Conservation (phyloP, 176 grass and related monocot species). For the Carex scoparia region DNA sequence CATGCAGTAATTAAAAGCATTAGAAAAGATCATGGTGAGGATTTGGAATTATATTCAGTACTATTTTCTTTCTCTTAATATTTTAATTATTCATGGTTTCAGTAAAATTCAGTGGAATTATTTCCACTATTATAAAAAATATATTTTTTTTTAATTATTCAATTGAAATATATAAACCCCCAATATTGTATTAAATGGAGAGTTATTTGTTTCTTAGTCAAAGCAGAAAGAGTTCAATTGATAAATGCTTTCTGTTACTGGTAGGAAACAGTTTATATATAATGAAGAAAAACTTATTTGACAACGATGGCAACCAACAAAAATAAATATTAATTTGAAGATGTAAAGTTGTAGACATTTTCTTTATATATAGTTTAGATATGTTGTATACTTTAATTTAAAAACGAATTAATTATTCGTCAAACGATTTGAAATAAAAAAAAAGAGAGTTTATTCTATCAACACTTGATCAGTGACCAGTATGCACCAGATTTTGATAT, state of each 20-base stretch:
- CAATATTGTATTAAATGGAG: no score
- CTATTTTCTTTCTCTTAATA: not conserved
- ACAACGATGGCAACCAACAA: not conserved
- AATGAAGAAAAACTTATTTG: not conserved
- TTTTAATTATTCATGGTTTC: not conserved
- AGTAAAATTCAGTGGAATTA: no score
- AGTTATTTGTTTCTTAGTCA: not conserved
- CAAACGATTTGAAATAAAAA: not conserved
- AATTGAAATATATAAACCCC: not conserved
- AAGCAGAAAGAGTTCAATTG: not conserved
- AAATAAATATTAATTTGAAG: not conserved
- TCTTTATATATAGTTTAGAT: not conserved
- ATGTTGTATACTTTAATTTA: not conserved
- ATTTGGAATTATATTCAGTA: not conserved
- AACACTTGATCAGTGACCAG: not conserved
- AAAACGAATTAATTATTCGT: not conserved
- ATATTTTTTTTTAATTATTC: not conserved
- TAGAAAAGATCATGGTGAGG: slow-evolving; percentile 9
- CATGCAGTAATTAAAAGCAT: not conserved
- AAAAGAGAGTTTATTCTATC: not conserved
- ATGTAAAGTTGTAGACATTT: not conserved
- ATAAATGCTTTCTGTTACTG: no score
- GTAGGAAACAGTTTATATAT: not conserved
- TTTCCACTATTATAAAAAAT: no score
- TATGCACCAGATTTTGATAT: not conserved